Base-by-base conservation (phyloP, 345 rosid species). In the Geranium rotundifolium region DNA sequence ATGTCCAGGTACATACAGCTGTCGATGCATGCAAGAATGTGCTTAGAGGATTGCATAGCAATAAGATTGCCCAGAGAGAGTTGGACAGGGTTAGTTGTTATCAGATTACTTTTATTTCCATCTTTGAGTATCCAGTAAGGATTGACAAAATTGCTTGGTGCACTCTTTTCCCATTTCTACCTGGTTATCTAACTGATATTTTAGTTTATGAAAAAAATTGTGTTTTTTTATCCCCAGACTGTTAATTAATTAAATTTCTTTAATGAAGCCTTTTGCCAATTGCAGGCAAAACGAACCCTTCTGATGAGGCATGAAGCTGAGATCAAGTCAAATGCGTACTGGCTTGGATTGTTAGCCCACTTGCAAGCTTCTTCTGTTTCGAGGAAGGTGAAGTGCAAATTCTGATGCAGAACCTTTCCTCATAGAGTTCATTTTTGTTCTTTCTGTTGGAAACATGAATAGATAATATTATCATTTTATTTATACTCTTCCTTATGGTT, bases 301-400 rank as follows among this genome's bases (percentile, higher is more conserved):
- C 79, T 95, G 50, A 90, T 95, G 99, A 86, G 97, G 66, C 99
- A 95, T 77, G 99, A 95, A 80, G 97, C 97, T 68, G 99, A 95
- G 73, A 81, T 90, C 19, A 95, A 95, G 81, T 90, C 99, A 72
- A 95, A 95, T 79, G 95, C 95, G 8, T 95, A 95, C 73, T 95
- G 99, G 99, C 97, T 95, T 65, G 96, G 96, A 61, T 77, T 95
- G 70, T 76, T 95, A 67, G 92, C 97, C 70, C 99, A 95, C 76
- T 77, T 90, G 82, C 99, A 95, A 81, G 96, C 96, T 66, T 78
- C 95, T 58, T 86, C 95, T 57, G 95, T 95, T 74, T 86, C 91
- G 10, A 88, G 96, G 74, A 90, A 95, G 97, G 97, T 90, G 70
- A 73, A 27, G 13, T 56, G 59, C 46, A 49, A 60, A 41, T 58